phyloP scores from a whole-genome alignment of 2,329 filamentous ascomycete genomes.

The Paraphaeosphaeria sporulosa region DNA sequence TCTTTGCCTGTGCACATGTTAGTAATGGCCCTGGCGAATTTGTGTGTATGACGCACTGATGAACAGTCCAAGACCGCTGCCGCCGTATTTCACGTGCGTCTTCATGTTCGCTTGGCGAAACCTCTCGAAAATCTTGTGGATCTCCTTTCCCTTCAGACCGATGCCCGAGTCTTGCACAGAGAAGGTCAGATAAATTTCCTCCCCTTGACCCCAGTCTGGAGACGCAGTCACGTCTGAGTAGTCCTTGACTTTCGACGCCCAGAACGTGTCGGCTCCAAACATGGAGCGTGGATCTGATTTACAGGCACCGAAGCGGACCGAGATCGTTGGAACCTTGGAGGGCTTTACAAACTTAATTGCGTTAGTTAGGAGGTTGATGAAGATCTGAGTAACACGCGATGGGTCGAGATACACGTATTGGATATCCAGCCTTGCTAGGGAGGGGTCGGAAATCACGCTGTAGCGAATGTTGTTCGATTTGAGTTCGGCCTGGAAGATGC shows the following conservation, averaged over 20 bases:
- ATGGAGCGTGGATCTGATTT: conserved; percentile 30
- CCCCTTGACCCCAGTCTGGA: conserved; percentile 48
- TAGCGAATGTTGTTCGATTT: conserved; percentile 42
- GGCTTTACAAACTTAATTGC: conserved; percentile 53
- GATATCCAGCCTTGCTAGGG: conserved; percentile 45
- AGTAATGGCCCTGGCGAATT: not conserved
- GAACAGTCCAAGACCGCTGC: conserved; percentile 55
- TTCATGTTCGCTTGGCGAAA: conserved; percentile 46
- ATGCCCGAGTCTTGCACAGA: conserved; percentile 52
- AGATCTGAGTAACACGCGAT: conserved; percentile 68
- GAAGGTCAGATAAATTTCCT: conserved; percentile 50
- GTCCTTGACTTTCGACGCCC: conserved; percentile 35
- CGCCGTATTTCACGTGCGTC: conserved; percentile 53
- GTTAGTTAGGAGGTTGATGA: conserved; percentile 76
- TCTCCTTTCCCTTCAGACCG: conserved; percentile 50
- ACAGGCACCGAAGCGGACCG: conserved; percentile 48
- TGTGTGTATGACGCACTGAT: conserved; percentile 34
- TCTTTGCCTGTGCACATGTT: conserved; percentile 36
- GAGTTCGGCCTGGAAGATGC: conserved; percentile 50
- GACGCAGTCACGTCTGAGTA: conserved; percentile 32
- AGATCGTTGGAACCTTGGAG: conserved; percentile 44
- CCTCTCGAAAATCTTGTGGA: conserved; percentile 47
- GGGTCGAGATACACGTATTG: conserved; percentile 53
- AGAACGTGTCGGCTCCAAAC: conserved; percentile 40
- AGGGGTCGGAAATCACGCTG: conserved; percentile 44